Evolutionary conservation across 441 rosid species (phyloP), one percentile per base, ranked within the genome.

Genomic region (Jatropha multifida): DNA sequence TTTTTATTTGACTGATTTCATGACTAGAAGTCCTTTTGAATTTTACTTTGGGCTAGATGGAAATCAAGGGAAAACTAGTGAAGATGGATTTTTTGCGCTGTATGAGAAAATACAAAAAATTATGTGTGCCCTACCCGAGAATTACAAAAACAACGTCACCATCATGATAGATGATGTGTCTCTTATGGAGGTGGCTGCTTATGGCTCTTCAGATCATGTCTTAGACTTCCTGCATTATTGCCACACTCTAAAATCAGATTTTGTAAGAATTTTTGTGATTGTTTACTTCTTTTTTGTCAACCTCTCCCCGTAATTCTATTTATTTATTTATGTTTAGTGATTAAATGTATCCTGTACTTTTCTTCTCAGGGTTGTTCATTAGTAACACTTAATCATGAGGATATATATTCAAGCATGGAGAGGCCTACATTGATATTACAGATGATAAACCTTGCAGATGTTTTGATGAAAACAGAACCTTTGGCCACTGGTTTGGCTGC

Each of bases 141-240:
- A 82, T 14, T 74, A 80, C 42, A 83, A 82, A 77, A 83, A 82
- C 48, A 69, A 70, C 27, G 81, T 85, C 46, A 89, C 93, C n/a
- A 76, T 96, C 71, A 87, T 96, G 94, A 87, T 92, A 48, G 99
- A 93, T 85, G 98, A 96, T 74, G 76, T 92, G 75, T 89, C 97
- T 77, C 90, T 92, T 14, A 81, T 90, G 85, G 99, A 89, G 92
- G 90, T 92, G 71, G 89, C 94, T 73, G 88, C 87, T 62, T 79
- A 83, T 68, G 89, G 96, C 38, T 87, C 84, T 69, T 88, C 88
- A 32, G 88, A 89, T 74, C 82, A 80, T 68, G 87, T 93, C 71
- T 76, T 94, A 69, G 86, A 90, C 88, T 91, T 96, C 85, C 73
- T 96, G 73, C 99, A 89, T 76, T 92, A 96, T 75, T 96, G 97